Evolutionary conservation across 73 alveolate species (phyloP), one percentile per base, ranked within the genome.

Genomic region (Uronychia setigera): DNA sequence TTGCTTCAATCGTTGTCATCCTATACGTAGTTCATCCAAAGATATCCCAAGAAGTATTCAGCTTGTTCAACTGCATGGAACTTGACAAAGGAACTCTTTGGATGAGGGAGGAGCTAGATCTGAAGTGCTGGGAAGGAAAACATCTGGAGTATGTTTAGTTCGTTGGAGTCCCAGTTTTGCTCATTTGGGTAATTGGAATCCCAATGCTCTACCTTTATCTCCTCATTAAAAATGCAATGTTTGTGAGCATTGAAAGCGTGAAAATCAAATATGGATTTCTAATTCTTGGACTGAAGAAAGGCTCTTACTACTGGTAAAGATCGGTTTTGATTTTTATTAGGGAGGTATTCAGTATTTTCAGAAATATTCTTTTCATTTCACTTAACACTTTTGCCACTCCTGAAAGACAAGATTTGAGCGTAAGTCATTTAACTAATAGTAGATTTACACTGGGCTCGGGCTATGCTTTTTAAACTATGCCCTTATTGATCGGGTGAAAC

Each of bases 61-160:
- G 67, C 19, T 19, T 46, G n/a, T 46, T 46, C 67, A 46, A 46
- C 67, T 67, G 79, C 79, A 13, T 67, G 32, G 79, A 67, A 28
- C 1, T 67, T 67, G 30, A 67, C 5, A 26, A 67, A 67, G 30
- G 30, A 9, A 30, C 5, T 13, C 29, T 28, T 26, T 67, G 79
- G 79, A 25, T 67, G 29, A 28, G 29, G 5, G 32, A 67, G 30
- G 79, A 67, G 5, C 26, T 26, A 26, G 79, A 67, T 26, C 14
- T 67, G 32, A 67, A 30, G 26, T 67, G 79, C 79, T 67, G 29
- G 29, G 32, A 67, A 67, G 30, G 79, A 13, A 1, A 25, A 5
- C 79, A 67, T 26, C 1, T 67, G 32, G 1, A 14, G 5, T 67
- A 28, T 13, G 32, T 67, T 26, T 1, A 26, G 29, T 25, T 26